Evolutionary conservation across 345 rosid genomes (phyloP), one percentile per base, ranked within the genome.

Genomic region (Combretum micranthum): DNA sequence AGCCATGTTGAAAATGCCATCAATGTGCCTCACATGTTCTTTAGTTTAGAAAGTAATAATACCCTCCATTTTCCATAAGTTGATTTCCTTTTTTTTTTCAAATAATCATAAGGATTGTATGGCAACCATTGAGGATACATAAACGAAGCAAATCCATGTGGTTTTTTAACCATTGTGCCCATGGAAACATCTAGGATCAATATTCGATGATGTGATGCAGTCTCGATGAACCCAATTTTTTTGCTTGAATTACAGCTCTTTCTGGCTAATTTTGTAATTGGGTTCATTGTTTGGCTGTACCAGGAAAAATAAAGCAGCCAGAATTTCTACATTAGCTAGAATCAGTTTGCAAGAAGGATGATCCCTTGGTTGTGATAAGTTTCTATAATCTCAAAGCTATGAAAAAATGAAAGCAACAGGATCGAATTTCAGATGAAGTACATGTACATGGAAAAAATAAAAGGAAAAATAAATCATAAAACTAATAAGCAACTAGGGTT

Each of bases 1-100:
- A 64, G 82, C 20, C 86, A 78, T 42, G 56, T 70, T 39, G 76
- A 74, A 18, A 69, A 69, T 49, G 86, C 84, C 10, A 43, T 74
- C 60, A 76, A 78, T 58, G 75, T 76, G 67, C 84, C 86, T 47
- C 76, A 69, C 65, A 62, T 76, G 84, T 80, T 78, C 71, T 70
- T 53, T 44, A 69, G 83, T 12, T 68, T 61, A 50, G 80, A 74
- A 71, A 83, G 85, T 75, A 12, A 32, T 9, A 11, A 9, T 32
- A 32, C 9, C 39, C 49, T 7, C 19, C 19, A 3, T 3, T 46
- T 46, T 46, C 9, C 17, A 15, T 46, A 5, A 3, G 14, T 15
- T 17, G 4, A n/a, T n/a, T n/a, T n/a, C n/a, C n/a, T n/a, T n/a
- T 3, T 3, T n/a, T 13, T 17, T 15, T 46, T 15, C 49, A 15